These are phyloP conservation scores for Oehlia diaphana DNA, from an alignment of 192 early-diverging fungal species.

Conservation along the genomic window DNA sequence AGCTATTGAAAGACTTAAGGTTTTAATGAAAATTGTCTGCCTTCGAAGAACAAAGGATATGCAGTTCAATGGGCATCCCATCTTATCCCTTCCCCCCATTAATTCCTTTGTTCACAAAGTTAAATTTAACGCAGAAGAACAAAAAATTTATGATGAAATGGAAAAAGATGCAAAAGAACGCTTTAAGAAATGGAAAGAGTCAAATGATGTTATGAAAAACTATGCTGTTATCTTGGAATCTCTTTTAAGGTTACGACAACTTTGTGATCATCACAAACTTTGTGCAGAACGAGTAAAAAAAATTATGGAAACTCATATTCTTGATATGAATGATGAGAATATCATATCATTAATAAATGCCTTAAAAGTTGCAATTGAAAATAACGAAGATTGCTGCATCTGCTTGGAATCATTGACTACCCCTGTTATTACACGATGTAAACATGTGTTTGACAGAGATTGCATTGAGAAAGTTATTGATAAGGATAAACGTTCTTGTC, in stretches of 20 bases:
- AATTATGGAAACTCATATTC: conserved; percentile 28
- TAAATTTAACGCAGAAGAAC: conserved; percentile 60
- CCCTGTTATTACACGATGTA: conserved; percentile 53
- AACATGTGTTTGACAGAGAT: conserved; percentile 52
- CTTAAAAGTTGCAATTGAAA: conserved; percentile 31
- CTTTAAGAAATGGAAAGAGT: conserved; percentile 57
- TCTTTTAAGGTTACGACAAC: conserved; percentile 84
- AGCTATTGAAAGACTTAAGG: conserved; percentile 47
- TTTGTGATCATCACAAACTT: conserved; percentile 87
- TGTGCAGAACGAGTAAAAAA: conserved; percentile 31
- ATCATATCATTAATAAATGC: not conserved
- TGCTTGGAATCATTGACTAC: conserved; percentile 54
- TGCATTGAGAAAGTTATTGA: conserved; percentile 37
- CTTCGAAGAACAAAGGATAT: conserved; percentile 69
- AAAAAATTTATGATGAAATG: conserved; percentile 67
- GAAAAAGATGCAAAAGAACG: conserved; percentile 67
- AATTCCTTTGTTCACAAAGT: conserved; percentile 80
- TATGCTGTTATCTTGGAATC: conserved; percentile 94
- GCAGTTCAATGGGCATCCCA: conserved; percentile 59
- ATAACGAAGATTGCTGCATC: conserved; percentile 51
- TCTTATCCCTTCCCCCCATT: conserved; percentile 72
- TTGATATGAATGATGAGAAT: not conserved
- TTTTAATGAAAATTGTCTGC: conserved; percentile 71
- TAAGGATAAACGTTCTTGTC: not conserved
- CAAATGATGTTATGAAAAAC: conserved; percentile 84